Evolutionary conservation across 169 alveolate species (phyloP), one percentile per base, ranked within the genome.

Genomic region (Eimeria acervulina): DNA sequence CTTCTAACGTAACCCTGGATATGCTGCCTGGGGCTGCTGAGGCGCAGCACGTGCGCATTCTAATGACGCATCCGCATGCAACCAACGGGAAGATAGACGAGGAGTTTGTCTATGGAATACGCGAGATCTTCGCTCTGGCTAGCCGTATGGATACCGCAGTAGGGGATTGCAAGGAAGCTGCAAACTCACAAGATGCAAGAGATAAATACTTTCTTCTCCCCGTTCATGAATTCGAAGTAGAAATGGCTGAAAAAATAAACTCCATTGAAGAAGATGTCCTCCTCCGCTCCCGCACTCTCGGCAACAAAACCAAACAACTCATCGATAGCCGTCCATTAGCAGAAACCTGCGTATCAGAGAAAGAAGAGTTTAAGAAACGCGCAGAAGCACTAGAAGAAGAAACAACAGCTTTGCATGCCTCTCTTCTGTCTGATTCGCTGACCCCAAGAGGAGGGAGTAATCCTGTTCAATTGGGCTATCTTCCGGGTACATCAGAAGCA

Each of bases 131-230:
- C 89, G 98, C 98, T 38, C 95, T 97, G 74, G 97, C 99, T 10
- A 97, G 97, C 96, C 97, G 97, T 81, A 92, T 98, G 95, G 97
- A 97, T 81, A 96, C 98, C 15, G 98, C 97, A 10, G 97, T 98
- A 51, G 97, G 97, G 42, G 98, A 98, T 80, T 98, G 99, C 95
- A 97, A 98, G 85, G 98, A 97, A 78, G 99, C 99, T 2, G 99
- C 99, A 17, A 97, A 98, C 88, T 96, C 98, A 36, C 96, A 95
- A 26, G 99, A 98, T 84, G 99, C 99, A 7, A 96, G 99, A 94
- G 99, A 98, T 92, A 98, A 98, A 83, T 98, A 98, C 95, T 98
- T 98, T 80, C 97, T 98, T 38, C 98, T 97, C 78, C 98, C 98
- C 89, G 97, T 98, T 36, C 97, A 98, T 3, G 97, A 97, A 33